Percentiles rank a stretch among this genome's conserved stretches.
Conservation (phyloP, 257 asterid genomes). For the Solanum chaucha region DNA sequence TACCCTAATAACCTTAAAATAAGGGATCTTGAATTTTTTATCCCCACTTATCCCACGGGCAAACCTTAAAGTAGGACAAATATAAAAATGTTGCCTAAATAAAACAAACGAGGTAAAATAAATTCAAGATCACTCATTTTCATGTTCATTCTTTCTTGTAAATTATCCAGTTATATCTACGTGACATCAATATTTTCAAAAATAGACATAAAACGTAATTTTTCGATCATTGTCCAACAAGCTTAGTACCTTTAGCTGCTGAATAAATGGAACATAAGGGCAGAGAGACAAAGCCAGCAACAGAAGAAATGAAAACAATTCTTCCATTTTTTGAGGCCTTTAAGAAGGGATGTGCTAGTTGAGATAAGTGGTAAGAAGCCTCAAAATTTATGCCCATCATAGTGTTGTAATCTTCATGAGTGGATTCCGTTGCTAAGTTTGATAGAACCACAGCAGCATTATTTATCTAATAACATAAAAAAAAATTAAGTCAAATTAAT, state of each 20-base stretch:
- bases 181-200: too few species aligned
- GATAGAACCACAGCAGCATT: conserved; percentile 10
- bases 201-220: too few species aligned
- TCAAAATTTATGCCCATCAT: conserved; percentile 11
- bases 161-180: neutral
- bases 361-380: conserved; percentile 19
- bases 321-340: conserved; percentile 15
- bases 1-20: neutral
- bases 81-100: neutral
- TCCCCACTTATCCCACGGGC: too few species aligned
- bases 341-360: conserved; percentile 18
- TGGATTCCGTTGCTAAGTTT: conserved; percentile 4
- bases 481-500: neutral
- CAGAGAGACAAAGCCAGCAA: conserved; percentile 5
- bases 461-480: conserved; percentile 6
- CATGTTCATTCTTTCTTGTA: rapidly evolving
- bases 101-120: neutral
- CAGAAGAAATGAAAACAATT: conserved; percentile 21
- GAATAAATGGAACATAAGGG: conserved; percentile 14
- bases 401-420: conserved; percentile 9
- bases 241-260: conserved; percentile 15
- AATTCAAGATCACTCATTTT: neutral
- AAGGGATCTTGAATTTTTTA: neutral
- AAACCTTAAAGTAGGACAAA: neutral
- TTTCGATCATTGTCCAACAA: neutral